Conservation (phyloP, 176 grass and related monocot species). For the Cymbopogon citratus region DNA sequence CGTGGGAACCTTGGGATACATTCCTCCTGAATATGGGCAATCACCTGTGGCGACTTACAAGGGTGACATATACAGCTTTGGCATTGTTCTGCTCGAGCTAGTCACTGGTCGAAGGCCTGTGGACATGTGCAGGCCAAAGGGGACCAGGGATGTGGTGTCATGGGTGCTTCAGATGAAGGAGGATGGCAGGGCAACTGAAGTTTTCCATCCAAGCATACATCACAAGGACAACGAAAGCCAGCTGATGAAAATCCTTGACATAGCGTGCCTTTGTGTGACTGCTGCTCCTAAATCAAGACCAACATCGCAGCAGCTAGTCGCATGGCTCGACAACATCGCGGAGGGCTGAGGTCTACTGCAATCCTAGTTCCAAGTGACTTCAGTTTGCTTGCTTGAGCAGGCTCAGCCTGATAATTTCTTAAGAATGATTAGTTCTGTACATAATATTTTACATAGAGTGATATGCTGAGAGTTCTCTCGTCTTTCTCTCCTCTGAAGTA, state of each 20-base stretch:
- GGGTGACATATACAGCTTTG: slow-evolving; percentile 89
- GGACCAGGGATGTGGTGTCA: slow-evolving; percentile 78
- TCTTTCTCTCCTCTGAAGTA: slow-evolving; percentile 1
- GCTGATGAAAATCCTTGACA: slow-evolving; percentile 61
- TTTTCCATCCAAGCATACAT: slow-evolving; percentile 64
- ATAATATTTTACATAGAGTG: slow-evolving; percentile 56
- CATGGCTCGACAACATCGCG: slow-evolving; percentile 68
- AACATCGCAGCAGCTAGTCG: slow-evolving; percentile 57
- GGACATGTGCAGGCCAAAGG: slow-evolving; percentile 89
- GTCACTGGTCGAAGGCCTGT: slow-evolving; percentile 74
- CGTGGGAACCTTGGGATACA: slow-evolving; percentile 79
- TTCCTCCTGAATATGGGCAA: slow-evolving; percentile 81
- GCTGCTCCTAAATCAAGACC: slow-evolving; percentile 71
- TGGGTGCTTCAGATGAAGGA: slow-evolving; percentile 89
- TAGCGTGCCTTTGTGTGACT: slow-evolving; percentile 74
- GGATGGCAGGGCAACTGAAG: slow-evolving; percentile 59
- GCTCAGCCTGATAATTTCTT: slow-evolving; percentile 10
- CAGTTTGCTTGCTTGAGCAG: slow-evolving; percentile 12
- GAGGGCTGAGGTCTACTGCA: slow-evolving; percentile 7
- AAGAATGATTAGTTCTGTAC: slow-evolving; percentile 43
- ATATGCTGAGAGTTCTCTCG: slow-evolving; percentile 12
- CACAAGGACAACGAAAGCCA: slow-evolving; percentile 38
- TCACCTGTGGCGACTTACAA: slow-evolving; percentile 77
- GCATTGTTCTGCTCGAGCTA: slow-evolving; percentile 78
- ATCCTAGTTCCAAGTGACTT: not conserved